These are phyloP conservation scores for Fennellomyces sp. DNA, from an alignment of 371 early-diverging fungal genomes.

Conservation along the genomic window DNA sequence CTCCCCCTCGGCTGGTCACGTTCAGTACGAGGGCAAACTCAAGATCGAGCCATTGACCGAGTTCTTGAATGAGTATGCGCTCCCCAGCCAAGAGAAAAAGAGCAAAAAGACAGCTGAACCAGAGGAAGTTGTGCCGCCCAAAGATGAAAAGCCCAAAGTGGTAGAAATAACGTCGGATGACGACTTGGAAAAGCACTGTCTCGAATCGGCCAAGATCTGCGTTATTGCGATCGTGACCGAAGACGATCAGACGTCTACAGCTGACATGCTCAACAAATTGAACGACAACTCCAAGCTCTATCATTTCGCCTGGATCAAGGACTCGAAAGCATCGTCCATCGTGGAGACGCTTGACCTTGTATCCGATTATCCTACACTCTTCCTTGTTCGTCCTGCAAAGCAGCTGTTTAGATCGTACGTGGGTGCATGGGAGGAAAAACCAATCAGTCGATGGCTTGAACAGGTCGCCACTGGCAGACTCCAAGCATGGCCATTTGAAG, in stretches of 20 bases:
- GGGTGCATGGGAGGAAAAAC: slow-evolving; percentile 70
- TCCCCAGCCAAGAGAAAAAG: slow-evolving; percentile 29
- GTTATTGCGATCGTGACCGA: slow-evolving; percentile 64
- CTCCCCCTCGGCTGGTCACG: slow-evolving; percentile 31
- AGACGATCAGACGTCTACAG: slow-evolving; percentile 59
- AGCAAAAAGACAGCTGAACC: neutral
- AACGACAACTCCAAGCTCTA: slow-evolving; percentile 34
- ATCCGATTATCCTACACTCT: slow-evolving; percentile 69
- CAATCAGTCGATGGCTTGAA: slow-evolving; percentile 60
- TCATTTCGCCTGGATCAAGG: slow-evolving; percentile 72
- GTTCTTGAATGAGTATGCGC: slow-evolving; percentile 62
- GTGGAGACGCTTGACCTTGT: slow-evolving; percentile 66
- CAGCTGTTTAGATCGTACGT: slow-evolving; percentile 69
- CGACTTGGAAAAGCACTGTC: neutral
- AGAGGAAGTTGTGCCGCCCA: slow-evolving; percentile 14
- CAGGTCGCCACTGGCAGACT: slow-evolving; percentile 39
- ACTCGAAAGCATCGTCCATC: slow-evolving; percentile 55
- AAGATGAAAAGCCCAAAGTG: slow-evolving; percentile 5
- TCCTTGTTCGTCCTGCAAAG: slow-evolving; percentile 69
- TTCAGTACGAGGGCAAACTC: slow-evolving; percentile 51
- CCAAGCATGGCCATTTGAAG: slow-evolving; percentile 47
- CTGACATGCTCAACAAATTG: slow-evolving; percentile 54
- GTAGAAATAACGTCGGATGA: slow-evolving; percentile 6
- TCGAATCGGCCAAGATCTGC: slow-evolving; percentile 40
- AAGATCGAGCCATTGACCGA: slow-evolving; percentile 58